These are phyloP conservation scores for Coniochaeta sp. DNA, from an alignment of 2,329 filamentous ascomycete genomes.

Conservation along the genomic window DNA sequence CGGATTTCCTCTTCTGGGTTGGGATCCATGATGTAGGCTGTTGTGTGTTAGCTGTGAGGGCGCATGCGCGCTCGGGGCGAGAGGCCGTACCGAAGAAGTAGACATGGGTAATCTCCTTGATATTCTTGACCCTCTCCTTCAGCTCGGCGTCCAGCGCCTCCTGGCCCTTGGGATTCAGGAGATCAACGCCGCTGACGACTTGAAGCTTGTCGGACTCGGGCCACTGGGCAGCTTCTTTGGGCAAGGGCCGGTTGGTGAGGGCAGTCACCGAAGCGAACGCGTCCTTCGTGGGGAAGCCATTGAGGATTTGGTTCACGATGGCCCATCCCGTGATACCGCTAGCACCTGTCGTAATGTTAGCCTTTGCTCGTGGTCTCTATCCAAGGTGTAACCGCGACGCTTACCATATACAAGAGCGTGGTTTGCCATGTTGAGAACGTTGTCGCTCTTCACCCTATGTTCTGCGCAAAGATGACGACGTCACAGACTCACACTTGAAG, in stretches of 20 bases:
- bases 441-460: not conserved
- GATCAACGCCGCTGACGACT: conserved; percentile 26
- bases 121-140: conserved; percentile 24
- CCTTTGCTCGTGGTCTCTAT: not conserved
- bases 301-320: conserved; percentile 37
- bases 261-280: conserved; percentile 36
- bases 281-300: conserved; percentile 35
- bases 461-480: not conserved
- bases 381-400: not conserved
- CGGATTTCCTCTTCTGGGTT: conserved; percentile 22
- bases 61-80: not conserved
- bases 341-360: conserved; percentile 26
- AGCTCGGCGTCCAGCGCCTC: conserved; percentile 23
- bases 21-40: conserved; percentile 27
- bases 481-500: not conserved
- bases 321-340: conserved; percentile 44
- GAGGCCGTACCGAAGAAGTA: conserved; percentile 29
- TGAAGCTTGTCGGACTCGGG: conserved; percentile 22
- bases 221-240: conserved; percentile 19
- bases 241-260: conserved; percentile 36
- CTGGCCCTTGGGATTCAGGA: conserved; percentile 21
- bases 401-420: conserved; percentile 13
- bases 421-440: conserved; percentile 1
- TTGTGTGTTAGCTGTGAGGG: conserved; percentile 8
- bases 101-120: conserved; percentile 32